Percentiles rank a stretch among this genome's conserved stretches.
These are phyloP conservation scores for Gamsiella multidivaricata DNA, from an alignment of 192 early-diverging fungal species.

Conservation along the genomic window DNA sequence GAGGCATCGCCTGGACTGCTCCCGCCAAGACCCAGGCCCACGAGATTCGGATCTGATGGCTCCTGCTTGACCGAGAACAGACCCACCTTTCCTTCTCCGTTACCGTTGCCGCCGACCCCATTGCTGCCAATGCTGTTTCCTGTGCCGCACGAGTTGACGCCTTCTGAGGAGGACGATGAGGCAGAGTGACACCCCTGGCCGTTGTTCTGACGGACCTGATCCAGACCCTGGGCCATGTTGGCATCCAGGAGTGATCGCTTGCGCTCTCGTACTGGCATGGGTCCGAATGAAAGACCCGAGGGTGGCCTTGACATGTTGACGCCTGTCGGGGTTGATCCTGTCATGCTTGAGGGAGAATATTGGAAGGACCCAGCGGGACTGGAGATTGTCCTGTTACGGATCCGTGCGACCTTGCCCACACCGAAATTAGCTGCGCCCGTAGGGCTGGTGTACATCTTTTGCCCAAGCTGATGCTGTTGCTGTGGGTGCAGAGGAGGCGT, in stretches of 20 bases:
- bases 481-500: slow-evolving; percentile 49
- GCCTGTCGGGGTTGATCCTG: slow-evolving; percentile 14
- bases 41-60: slow-evolving; percentile 17
- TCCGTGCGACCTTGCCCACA: slow-evolving; percentile 18
- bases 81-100: neutral
- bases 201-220: slow-evolving; percentile 39
- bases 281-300: slow-evolving; percentile 44
- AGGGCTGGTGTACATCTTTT: slow-evolving; percentile 25
- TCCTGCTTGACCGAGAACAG: slow-evolving; percentile 22
- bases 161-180: neutral
- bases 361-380: slow-evolving; percentile 50
- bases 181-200: slow-evolving; percentile 5
- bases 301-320: slow-evolving; percentile 38
- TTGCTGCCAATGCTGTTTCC: slow-evolving; percentile 1
- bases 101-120: neutral
- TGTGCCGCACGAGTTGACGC: slow-evolving; percentile 1
- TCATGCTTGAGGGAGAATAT: slow-evolving; percentile 45
- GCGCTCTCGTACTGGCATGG: slow-evolving; percentile 46
- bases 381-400: slow-evolving; percentile 45
- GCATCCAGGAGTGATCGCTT: slow-evolving; percentile 51
- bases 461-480: slow-evolving; percentile 33
- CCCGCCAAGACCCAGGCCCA: slow-evolving; percentile 36
- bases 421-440: slow-evolving; percentile 3
- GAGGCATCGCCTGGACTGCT: slow-evolving; percentile 3
- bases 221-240: slow-evolving; percentile 41